phyloP scores from a whole-genome alignment of 768 basidiomycete species.

The Phylloporus arenicola region DNA sequence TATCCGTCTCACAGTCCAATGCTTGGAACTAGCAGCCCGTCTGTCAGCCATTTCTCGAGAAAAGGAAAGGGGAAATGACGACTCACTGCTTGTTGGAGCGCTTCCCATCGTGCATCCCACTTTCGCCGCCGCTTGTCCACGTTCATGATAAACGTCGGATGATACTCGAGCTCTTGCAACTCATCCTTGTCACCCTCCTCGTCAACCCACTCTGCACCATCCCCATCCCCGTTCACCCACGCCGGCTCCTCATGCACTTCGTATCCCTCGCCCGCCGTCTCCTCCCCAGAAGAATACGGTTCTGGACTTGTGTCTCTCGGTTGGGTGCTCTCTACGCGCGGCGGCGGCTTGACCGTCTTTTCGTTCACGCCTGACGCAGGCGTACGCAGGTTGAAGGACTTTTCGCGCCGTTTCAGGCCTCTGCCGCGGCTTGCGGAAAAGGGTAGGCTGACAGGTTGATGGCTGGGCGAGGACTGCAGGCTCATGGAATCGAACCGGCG shows the following conservation, averaged over 20 bases:
- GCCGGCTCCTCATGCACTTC: conserved; percentile 38
- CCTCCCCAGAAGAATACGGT: conserved; percentile 68
- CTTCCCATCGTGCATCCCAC: conserved; percentile 76
- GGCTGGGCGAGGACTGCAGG: conserved; percentile 41
- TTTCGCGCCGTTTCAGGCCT: conserved; percentile 43
- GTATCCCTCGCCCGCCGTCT: conserved; percentile 66
- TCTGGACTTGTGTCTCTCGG: conserved; percentile 79
- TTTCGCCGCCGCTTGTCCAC: conserved; percentile 61
- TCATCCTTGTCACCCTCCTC: conserved; percentile 70
- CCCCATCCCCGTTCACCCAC: conserved; percentile 26
- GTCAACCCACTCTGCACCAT: conserved; percentile 61
- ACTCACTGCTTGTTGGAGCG: conserved; percentile 60
- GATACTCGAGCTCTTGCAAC: conserved; percentile 68
- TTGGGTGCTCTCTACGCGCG: conserved; percentile 77
- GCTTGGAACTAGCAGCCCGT: conserved; percentile 49
- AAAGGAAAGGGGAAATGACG: not conserved
- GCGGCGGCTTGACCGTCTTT: conserved; percentile 54
- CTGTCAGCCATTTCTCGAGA: conserved; percentile 2
- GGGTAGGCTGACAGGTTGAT: conserved; percentile 40
- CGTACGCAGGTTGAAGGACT: conserved; percentile 32
- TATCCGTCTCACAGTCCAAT: too few species aligned
- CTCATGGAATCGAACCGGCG: conserved; percentile 49
- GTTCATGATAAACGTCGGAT: conserved; percentile 63
- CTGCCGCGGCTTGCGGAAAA: conserved; percentile 39
- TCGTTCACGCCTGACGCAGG: conserved; percentile 16